A percentile compares a stretch with the other conserved stretches of the same genome.
These are phyloP conservation scores for Tuber umbilicatum DNA, from an alignment of 495 filamentous ascomycete species.

Conservation along the genomic window DNA sequence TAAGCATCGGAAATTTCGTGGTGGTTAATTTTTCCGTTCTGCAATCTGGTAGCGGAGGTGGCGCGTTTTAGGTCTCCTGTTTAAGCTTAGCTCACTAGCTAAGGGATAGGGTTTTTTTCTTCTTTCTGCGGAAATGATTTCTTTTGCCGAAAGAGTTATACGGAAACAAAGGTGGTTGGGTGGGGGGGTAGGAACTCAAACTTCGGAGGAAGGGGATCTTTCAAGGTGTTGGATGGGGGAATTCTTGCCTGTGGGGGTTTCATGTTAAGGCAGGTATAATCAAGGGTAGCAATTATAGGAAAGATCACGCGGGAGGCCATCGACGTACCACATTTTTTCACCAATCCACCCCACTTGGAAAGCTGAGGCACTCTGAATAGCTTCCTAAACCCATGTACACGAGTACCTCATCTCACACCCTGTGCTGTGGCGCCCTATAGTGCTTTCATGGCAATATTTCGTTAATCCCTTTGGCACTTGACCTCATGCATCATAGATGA, in stretches of 20 bases:
- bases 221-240: background rate
- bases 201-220: background rate
- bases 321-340: background rate
- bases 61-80: background rate
- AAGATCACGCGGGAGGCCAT: background rate
- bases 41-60: background rate
- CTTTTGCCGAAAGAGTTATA: background rate
- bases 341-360: background rate
- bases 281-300: background rate
- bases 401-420: background rate
- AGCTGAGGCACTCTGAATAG: background rate
- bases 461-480: background rate
- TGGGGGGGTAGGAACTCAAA: background rate
- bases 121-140: background rate
- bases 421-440: background rate
- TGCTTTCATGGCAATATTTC: background rate
- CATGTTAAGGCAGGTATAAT: background rate
- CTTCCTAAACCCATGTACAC: background rate
- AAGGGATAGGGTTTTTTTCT: background rate
- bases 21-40: background rate
- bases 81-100: background rate
- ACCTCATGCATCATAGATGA: background rate
- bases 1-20: background rate
- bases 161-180: background rate
- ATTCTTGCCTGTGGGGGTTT: background rate